phyloP scores from a whole-genome alignment of 768 basidiomycete species.

The Dictyophora rubrovolvata region DNA sequence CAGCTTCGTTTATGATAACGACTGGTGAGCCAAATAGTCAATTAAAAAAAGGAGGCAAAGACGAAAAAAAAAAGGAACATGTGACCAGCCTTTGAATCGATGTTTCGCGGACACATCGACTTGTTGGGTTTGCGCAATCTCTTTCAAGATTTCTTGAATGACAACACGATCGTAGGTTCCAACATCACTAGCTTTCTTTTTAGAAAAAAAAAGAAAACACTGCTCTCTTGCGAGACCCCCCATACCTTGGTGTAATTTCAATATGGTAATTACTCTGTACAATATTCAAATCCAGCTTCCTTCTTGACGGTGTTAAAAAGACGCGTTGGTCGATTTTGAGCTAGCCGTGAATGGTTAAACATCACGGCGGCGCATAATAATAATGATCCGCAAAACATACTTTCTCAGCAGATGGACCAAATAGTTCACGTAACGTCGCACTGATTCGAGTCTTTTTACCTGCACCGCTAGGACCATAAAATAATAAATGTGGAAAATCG shows the following conservation, averaged over 20 bases:
- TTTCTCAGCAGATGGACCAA: constrained; percentile 89
- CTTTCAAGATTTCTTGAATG: constrained; percentile 93
- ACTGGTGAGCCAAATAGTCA: constrained; percentile 36
- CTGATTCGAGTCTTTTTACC: constrained; percentile 97
- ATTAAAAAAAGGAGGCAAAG: no score
- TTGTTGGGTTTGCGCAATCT: constrained; percentile 98
- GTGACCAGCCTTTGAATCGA: constrained; percentile 73
- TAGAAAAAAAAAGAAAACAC: not conserved
- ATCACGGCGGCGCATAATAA: not conserved
- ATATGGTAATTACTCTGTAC: constrained; percentile 98
- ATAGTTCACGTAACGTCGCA: constrained; percentile 79
- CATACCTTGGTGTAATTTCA: constrained; percentile 92
- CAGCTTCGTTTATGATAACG: constrained; percentile 97
- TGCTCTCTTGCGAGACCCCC: not conserved
- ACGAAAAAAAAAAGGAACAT: not conserved
- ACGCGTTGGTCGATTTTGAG: constrained; percentile 96
- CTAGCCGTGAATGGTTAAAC: constrained; percentile 30
- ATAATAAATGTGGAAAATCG: constrained; percentile 95
- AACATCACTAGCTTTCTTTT: constrained; percentile 57
- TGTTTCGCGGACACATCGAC: constrained; percentile 94
- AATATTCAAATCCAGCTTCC: constrained; percentile 92
- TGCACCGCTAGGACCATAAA: constrained; percentile 94
- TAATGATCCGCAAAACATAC: constrained; percentile 29
- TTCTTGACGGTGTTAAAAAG: constrained; percentile 86
- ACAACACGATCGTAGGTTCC: constrained; percentile 92